Conservation (phyloP, 345 rosid species). For the Schrenkiella parvula region DNA sequence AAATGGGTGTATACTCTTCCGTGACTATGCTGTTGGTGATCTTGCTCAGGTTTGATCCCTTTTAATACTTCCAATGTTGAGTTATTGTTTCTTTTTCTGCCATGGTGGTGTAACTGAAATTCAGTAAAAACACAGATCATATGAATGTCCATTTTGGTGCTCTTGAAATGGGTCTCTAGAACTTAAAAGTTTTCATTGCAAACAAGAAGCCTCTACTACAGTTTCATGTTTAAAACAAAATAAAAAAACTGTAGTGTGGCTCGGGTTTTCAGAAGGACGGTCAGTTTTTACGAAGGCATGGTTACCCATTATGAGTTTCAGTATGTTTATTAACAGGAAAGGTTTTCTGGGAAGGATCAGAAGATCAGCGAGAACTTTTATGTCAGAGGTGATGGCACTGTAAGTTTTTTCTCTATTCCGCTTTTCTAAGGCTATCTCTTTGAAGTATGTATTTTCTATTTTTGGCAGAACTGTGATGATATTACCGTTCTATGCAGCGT, state of each 20-base stretch:
- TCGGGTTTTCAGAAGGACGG: background rate
- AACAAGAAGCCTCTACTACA: background rate
- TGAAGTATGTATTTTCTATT: background rate
- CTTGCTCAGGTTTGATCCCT: slow-evolving; percentile 75
- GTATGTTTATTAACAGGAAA: slow-evolving; percentile 59
- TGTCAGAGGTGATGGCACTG: slow-evolving; percentile 94
- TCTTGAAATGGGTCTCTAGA: background rate
- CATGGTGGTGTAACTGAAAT: background rate
- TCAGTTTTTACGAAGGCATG: background rate
- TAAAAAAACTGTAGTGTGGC: background rate
- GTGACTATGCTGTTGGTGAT: slow-evolving; percentile 88
- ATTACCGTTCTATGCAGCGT: slow-evolving; percentile 45
- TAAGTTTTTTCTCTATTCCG: slow-evolving; percentile 37
- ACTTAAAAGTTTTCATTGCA: background rate
- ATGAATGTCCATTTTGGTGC: background rate
- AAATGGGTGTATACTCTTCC: slow-evolving; percentile 66
- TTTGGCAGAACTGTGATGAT: background rate
- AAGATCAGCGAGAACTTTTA: slow-evolving; percentile 79
- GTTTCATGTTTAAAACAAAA: background rate
- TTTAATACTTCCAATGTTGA: background rate
- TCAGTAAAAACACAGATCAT: background rate
- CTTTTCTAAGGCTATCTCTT: background rate
- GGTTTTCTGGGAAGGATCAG: slow-evolving; percentile 76
- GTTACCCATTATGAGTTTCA: background rate
- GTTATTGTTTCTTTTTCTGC: background rate